Conservation (phyloP, 306 rosid species). For the Fragaria ananassa region DNA sequence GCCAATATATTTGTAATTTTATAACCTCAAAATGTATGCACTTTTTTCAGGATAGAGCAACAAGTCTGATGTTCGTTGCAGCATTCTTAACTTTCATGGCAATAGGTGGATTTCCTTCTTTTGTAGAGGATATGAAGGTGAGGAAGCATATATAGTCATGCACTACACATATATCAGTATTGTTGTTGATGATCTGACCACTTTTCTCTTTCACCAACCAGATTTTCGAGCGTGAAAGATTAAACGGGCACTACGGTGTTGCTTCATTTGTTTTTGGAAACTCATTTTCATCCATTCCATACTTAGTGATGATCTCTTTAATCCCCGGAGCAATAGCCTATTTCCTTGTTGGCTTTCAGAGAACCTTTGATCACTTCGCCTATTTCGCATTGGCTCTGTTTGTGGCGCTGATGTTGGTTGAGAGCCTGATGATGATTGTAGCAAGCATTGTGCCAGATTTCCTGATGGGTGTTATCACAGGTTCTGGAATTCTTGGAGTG, state of each 20-base stretch:
- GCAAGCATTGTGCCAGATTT: conserved; percentile 51
- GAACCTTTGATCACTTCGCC: conserved; percentile 31
- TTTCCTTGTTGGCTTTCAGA: conserved; percentile 47
- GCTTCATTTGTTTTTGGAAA: conserved; percentile 43
- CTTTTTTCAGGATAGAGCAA: conserved; percentile 55
- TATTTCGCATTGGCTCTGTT: conserved; percentile 45
- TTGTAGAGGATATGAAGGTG: conserved; percentile 76
- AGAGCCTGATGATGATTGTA: conserved; percentile 67
- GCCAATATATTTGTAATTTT: too few species aligned
- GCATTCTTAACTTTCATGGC: conserved; percentile 68
- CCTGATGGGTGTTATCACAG: conserved; percentile 50
- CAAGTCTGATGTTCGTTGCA: conserved; percentile 52
- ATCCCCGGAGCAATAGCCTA: conserved; percentile 48
- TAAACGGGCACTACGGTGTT: conserved; percentile 60
- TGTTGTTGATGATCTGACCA: neutral
- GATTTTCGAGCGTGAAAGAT: conserved; percentile 52
- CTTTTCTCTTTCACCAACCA: conserved; percentile 11
- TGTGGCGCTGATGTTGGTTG: conserved; percentile 40
- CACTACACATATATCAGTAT: neutral
- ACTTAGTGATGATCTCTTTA: conserved; percentile 39
- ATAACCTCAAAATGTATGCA: neutral
- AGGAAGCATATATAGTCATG: neutral
- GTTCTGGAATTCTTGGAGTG: conserved; percentile 49
- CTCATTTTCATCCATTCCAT: conserved; percentile 51
- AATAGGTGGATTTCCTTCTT: conserved; percentile 72